These are phyloP conservation scores for Didymella exigua DNA, from an alignment of 2,329 filamentous ascomycete genomes.

Conservation along the genomic window DNA sequence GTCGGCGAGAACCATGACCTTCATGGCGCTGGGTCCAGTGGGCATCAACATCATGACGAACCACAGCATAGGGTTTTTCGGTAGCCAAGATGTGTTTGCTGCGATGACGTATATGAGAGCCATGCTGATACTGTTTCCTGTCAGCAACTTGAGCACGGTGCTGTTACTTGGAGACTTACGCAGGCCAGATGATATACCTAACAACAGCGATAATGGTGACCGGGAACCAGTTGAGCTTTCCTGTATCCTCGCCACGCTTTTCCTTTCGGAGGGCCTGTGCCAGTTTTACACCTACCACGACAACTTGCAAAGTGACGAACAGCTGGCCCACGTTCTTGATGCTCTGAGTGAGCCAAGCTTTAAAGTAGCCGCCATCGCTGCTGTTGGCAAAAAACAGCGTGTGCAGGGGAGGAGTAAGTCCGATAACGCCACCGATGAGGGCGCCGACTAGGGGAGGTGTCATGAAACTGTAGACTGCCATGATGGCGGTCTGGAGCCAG, in stretches of 20 bases:
- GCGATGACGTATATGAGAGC: conserved; percentile 61
- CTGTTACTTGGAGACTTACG: conserved; percentile 15
- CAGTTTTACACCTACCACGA: conserved; percentile 70
- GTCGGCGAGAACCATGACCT: conserved; percentile 59
- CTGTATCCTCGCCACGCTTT: conserved; percentile 51
- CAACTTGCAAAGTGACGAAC: conserved; percentile 68
- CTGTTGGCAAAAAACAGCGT: conserved; percentile 64
- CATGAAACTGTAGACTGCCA: conserved; percentile 58
- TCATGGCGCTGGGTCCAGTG: conserved; percentile 61
- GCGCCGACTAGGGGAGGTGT: conserved; percentile 69
- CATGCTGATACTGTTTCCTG: conserved; percentile 53
- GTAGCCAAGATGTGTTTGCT: conserved; percentile 57
- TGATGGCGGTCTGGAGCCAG: conserved; percentile 49
- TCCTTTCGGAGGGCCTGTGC: conserved; percentile 59
- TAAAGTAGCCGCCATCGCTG: conserved; percentile 66
- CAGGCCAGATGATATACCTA: conserved; percentile 67
- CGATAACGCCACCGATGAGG: conserved; percentile 63
- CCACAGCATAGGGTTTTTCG: conserved; percentile 68
- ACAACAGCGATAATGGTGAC: conserved; percentile 60
- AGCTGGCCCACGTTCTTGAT: conserved; percentile 67
- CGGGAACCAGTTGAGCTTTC: conserved; percentile 56
- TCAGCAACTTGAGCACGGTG: background rate
- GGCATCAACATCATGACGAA: conserved; percentile 68
- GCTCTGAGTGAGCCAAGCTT: conserved; percentile 68
- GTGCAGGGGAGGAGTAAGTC: conserved; percentile 65